Evolutionary conservation across 2,329 filamentous ascomycete genomes (phyloP).

Genomic region (Podosphaera fusca): DNA sequence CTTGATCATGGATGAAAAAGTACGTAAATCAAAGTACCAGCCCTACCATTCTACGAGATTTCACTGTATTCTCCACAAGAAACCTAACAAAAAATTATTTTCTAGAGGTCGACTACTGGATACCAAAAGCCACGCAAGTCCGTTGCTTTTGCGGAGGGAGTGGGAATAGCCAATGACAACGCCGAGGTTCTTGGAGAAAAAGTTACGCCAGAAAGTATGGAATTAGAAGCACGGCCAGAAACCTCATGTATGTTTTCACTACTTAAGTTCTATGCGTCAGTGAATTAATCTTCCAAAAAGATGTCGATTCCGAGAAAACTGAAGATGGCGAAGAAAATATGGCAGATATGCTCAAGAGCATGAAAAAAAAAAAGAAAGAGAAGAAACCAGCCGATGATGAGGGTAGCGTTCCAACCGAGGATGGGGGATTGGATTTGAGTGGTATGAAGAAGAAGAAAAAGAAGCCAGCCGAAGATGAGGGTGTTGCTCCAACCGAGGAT

Average conservation of each 20-base stretch:
- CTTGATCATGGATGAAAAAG: constrained; percentile 28
- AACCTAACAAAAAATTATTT: background rate
- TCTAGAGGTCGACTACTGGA: constrained; percentile 11
- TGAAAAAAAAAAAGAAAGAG: constrained; percentile 83
- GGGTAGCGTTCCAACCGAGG: constrained; percentile 22
- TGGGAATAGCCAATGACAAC: constrained; percentile 72
- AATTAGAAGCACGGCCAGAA: constrained; percentile 52
- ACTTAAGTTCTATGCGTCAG: constrained; percentile 29
- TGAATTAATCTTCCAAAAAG: constrained; percentile 22
- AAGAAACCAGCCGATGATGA: constrained; percentile 53
- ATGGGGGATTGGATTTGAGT: constrained; percentile 23
- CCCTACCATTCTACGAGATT: background rate
- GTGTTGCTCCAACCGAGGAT: constrained; percentile 23
- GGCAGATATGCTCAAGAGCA: constrained; percentile 41
- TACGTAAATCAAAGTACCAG: constrained; percentile 9
- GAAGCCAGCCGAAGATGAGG: constrained; percentile 42
- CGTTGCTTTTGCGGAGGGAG: constrained; percentile 76
- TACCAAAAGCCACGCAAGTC: constrained; percentile 69
- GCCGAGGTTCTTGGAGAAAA: constrained; percentile 61
- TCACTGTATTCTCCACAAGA: background rate
- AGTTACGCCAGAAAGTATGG: constrained; percentile 42
- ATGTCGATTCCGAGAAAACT: constrained; percentile 12
- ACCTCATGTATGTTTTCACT: constrained; percentile 39
- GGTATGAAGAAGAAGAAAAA: constrained; percentile 27
- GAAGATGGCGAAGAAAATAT: constrained; percentile 25